A percentile compares a stretch with the other conserved stretches of the same genome.
Conservation (phyloP, 2,329 filamentous ascomycete species). For the Byssochlamys sp. region DNA sequence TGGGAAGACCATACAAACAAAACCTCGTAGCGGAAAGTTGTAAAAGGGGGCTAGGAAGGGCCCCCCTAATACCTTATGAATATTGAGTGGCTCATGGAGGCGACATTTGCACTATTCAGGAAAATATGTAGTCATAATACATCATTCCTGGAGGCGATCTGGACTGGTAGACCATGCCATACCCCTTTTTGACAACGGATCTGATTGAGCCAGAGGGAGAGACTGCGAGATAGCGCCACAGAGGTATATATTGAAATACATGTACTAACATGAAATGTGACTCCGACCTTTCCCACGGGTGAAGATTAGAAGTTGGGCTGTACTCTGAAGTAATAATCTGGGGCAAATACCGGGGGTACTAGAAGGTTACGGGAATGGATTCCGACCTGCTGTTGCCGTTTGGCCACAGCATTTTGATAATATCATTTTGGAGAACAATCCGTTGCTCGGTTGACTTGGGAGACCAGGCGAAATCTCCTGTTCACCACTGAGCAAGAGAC, state of each 20-base stretch:
- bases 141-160: not conserved
- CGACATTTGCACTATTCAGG: not conserved
- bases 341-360: not conserved
- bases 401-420: not conserved
- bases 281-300: not conserved
- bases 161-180: not conserved
- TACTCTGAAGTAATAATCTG: not conserved
- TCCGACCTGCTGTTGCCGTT: not conserved
- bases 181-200: no score
- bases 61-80: not conserved
- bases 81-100: not conserved
- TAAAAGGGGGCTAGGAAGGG: not conserved
- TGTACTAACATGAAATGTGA: not conserved
- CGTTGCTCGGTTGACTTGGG: no score
- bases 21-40: not conserved
- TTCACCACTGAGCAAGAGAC: no score
- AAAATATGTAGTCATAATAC: not conserved
- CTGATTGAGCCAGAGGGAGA: not conserved
- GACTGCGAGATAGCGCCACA: not conserved
- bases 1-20: not conserved
- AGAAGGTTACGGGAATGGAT: not conserved
- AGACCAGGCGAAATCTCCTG: no score
- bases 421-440: no score
- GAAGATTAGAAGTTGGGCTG: not conserved
- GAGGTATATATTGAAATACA: not conserved